These are phyloP conservation scores for Gossypium arboreum DNA, from an alignment of 345 rosid genomes.

Conservation along the genomic window DNA sequence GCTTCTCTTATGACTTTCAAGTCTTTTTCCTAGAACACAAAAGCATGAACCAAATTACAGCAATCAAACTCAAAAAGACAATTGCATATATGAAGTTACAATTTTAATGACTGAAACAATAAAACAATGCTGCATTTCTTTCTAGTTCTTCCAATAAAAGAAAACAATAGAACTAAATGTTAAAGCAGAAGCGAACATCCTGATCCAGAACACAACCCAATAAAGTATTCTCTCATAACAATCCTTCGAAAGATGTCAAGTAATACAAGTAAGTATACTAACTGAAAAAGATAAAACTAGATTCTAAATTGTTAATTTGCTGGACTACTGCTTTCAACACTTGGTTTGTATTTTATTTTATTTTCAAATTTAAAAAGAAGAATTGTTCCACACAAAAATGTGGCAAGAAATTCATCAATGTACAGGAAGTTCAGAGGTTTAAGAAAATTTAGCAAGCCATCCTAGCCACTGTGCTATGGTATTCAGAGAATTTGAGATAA, in stretches of 20 bases:
- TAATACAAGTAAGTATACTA: not conserved
- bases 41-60: constrained; percentile 6
- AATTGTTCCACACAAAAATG: not conserved
- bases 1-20: constrained; percentile 53
- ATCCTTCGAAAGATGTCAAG: not conserved
- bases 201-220: not conserved
- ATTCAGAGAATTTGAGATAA: not conserved
- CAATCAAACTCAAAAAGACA: constrained; percentile 9
- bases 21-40: constrained; percentile 55
- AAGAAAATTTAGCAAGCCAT: constrained; percentile 1
- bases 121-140: constrained; percentile 5
- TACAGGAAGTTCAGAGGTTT: not conserved
- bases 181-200: not conserved
- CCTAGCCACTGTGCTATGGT: not conserved
- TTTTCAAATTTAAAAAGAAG: not conserved
- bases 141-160: not conserved
- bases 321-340: not conserved
- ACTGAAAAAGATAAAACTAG: not conserved
- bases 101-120: not conserved
- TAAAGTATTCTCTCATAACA: not conserved
- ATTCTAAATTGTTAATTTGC: not conserved
- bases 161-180: not conserved
- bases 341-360: not conserved
- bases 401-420: not conserved
- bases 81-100: not conserved